phyloP scores from a whole-genome alignment of 768 basidiomycete genomes.

The Panellus pusillus region DNA sequence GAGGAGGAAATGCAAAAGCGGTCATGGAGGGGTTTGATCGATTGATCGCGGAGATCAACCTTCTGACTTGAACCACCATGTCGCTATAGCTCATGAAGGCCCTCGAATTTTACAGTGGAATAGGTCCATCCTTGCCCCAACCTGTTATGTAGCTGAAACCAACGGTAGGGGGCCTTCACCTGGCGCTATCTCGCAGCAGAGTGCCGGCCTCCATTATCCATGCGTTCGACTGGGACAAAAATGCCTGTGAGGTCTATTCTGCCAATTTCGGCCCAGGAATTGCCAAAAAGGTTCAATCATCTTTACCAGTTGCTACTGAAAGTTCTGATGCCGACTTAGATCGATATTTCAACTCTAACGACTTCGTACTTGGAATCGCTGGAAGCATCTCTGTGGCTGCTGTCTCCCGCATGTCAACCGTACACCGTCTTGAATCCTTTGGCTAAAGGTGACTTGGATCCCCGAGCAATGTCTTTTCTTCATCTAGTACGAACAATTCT shows the following conservation, averaged over 20 bases:
- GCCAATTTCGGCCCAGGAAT: constrained; percentile 54
- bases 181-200: constrained; percentile 56
- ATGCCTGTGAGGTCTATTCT: constrained; percentile 67
- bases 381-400: constrained; percentile 67
- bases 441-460: constrained; percentile 70
- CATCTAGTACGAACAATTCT: constrained; percentile 65
- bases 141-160: background rate
- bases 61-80: constrained; percentile 8
- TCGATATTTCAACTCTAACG: constrained; percentile 60
- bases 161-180: constrained; percentile 65
- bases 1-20: no score
- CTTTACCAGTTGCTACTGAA: background rate
- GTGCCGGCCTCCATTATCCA: constrained; percentile 50
- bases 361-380: constrained; percentile 45
- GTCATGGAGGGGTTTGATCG: no score
- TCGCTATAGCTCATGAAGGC: constrained; percentile 29
- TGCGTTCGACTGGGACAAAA: constrained; percentile 86
- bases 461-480: constrained; percentile 74
- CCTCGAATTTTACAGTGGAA: constrained; percentile 79
- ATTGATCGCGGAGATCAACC: background rate
- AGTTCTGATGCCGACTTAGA: background rate
- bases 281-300: constrained; percentile 48
- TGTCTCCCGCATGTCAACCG: constrained; percentile 84
- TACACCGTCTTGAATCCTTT: constrained; percentile 77
- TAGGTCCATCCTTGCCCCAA: constrained; percentile 52